Conservation (phyloP, 768 basidiomycete species). For the Boletales sp. region DNA sequence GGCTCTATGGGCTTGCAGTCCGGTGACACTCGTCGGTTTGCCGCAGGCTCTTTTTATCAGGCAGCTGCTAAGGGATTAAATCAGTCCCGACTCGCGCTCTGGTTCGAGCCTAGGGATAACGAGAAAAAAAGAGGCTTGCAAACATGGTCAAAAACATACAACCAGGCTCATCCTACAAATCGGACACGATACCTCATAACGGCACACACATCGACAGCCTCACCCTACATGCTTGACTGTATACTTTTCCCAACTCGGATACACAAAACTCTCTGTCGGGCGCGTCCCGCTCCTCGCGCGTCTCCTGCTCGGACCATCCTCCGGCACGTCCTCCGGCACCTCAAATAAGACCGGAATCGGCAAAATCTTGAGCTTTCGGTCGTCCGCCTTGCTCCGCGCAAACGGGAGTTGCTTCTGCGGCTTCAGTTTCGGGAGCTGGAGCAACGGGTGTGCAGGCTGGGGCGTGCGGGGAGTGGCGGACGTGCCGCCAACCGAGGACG, state of each 20-base stretch:
- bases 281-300: conserved; percentile 24
- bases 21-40: no score
- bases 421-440: conserved; percentile 41
- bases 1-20: no score
- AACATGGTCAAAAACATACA: no score
- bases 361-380: conserved; percentile 51
- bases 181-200: no score
- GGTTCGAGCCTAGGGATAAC: no score
- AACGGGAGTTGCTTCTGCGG: conserved; percentile 51
- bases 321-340: conserved; percentile 21
- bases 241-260: conserved; percentile 69
- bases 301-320: conserved; percentile 26
- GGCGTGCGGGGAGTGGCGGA: conserved; percentile 10
- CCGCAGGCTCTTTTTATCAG: no score
- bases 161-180: no score
- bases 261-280: conserved; percentile 43
- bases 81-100: no score
- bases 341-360: conserved; percentile 43
- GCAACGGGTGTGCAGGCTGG: conserved; percentile 25
- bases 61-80: no score
- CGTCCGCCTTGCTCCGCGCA: conserved; percentile 46
- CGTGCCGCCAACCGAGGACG: conserved; percentile 27
- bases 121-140: no score
- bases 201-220: neutral
- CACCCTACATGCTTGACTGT: conserved; percentile 39